A percentile compares a stretch with the other conserved stretches of the same genome.
These are phyloP conservation scores for Sphaceloma murrayae DNA, from an alignment of 2,329 filamentous ascomycete species.

Conservation along the genomic window DNA sequence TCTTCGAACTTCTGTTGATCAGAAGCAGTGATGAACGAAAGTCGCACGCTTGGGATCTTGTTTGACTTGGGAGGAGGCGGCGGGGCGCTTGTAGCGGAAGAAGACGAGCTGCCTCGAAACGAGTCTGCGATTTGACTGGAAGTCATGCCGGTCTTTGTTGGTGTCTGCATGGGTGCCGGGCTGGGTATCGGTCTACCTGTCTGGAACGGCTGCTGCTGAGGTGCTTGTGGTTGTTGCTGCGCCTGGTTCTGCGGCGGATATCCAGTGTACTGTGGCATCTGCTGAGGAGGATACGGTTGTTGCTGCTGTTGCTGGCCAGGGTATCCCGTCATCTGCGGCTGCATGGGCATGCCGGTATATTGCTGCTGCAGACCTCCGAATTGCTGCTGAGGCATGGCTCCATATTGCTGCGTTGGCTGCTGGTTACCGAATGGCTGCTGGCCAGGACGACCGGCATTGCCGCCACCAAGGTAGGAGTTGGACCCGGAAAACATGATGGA, in stretches of 20 bases:
- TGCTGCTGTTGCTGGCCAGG: conserved; percentile 28
- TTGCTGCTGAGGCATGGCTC: conserved; percentile 46
- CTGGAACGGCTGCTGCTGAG: conserved; percentile 42
- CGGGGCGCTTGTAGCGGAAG: conserved; percentile 49
- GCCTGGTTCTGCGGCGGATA: conserved; percentile 36
- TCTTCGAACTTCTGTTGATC: conserved; percentile 98
- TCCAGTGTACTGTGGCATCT: conserved; percentile 38
- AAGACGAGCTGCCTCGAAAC: conserved; percentile 42
- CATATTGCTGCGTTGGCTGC: conserved; percentile 41
- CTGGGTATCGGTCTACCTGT: conserved; percentile 49
- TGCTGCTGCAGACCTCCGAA: conserved; percentile 52
- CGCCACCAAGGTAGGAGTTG: conserved; percentile 74
- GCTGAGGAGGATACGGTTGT: conserved; percentile 29
- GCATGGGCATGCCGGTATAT: conserved; percentile 46
- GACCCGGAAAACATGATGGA: conserved; percentile 77
- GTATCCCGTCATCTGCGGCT: conserved; percentile 36
- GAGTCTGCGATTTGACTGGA: conserved; percentile 56
- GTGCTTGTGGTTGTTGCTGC: conserved; percentile 42
- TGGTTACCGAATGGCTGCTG: conserved; percentile 46
- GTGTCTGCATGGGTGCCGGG: conserved; percentile 35
- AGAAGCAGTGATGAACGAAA: conserved; percentile 90
- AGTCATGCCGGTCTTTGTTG: conserved; percentile 51
- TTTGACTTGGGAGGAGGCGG: conserved; percentile 50
- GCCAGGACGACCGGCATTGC: conserved; percentile 63
- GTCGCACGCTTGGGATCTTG: conserved; percentile 84